Evolutionary conservation across 179 eudicot species (phyloP).

Genomic region (Beta lomatogona): DNA sequence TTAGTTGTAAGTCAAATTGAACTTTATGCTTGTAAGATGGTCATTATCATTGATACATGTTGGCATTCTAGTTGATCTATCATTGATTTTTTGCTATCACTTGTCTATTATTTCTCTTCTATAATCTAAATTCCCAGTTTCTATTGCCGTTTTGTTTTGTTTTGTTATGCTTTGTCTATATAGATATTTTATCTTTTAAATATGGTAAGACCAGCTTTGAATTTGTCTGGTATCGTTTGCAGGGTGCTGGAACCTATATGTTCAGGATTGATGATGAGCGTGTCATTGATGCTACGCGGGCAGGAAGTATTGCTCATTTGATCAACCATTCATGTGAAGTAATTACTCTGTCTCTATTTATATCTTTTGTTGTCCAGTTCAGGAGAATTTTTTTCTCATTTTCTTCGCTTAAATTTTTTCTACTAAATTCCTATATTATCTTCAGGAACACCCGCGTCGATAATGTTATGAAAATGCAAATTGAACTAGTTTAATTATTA

Average conservation of each 20-base stretch:
- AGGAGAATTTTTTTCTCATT: background rate
- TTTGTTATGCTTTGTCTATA: constrained; percentile 3
- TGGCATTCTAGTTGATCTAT: background rate
- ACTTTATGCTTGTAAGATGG: background rate
- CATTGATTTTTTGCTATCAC: background rate
- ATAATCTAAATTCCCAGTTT: background rate
- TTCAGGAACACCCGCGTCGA: background rate
- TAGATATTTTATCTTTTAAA: background rate
- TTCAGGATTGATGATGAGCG: constrained; percentile 92
- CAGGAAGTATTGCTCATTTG: constrained; percentile 98
- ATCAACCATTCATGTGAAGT: constrained; percentile 98
- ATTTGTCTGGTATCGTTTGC: constrained; percentile 29
- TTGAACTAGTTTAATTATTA: background rate
- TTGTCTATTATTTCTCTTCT: background rate
- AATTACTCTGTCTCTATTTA: constrained; percentile 35
- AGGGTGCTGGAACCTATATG: constrained; percentile 99
- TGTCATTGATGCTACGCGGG: constrained; percentile 96
- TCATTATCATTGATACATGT: background rate
- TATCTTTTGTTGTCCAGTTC: background rate
- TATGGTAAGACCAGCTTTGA: constrained; percentile 5
- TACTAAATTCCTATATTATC: background rate
- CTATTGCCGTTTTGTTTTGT: background rate
- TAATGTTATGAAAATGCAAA: background rate
- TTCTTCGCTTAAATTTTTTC: background rate
- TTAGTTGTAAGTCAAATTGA: constrained; percentile 68